phyloP scores from a whole-genome alignment of 257 asterid species.

The Solanum arcanum region DNA sequence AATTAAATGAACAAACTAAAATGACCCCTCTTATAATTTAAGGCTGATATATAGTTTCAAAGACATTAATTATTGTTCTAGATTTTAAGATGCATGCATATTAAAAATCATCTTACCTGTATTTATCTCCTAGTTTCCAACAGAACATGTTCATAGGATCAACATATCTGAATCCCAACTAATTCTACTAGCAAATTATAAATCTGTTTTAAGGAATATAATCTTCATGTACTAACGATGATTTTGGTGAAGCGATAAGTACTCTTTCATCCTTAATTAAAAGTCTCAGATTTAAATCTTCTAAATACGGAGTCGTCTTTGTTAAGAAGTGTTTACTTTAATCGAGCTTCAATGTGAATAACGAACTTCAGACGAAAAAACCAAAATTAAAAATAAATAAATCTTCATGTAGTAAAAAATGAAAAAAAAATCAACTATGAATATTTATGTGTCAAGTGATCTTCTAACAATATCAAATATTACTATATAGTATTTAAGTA shows the following conservation, averaged over 20 bases:
- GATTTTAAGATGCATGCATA: conserved; percentile 5
- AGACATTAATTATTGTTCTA: neutral
- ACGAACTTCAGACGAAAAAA: rapidly evolving
- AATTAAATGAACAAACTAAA: neutral
- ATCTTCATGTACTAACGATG: neutral
- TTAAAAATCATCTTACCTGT: neutral
- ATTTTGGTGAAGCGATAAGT: no score
- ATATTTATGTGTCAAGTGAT: neutral
- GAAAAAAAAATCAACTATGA: neutral
- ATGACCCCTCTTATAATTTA: neutral
- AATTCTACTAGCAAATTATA: neutral
- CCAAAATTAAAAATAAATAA: neutral
- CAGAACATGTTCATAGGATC: neutral
- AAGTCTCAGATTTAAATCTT: rapidly evolving
- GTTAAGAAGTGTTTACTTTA: neutral
- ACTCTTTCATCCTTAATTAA: rapidly evolving
- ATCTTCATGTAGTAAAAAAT: no score
- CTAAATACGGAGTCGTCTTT: rapidly evolving
- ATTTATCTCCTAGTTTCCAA: neutral
- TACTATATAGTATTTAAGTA: neutral
- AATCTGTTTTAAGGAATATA: neutral
- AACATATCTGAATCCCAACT: neutral
- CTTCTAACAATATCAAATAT: neutral
- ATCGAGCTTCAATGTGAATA: neutral
- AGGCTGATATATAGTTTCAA: neutral